A percentile compares a stretch with the other conserved stretches of the same genome.
Conservation (phyloP, 2,329 filamentous ascomycete genomes). For the Diaporthe eres region DNA sequence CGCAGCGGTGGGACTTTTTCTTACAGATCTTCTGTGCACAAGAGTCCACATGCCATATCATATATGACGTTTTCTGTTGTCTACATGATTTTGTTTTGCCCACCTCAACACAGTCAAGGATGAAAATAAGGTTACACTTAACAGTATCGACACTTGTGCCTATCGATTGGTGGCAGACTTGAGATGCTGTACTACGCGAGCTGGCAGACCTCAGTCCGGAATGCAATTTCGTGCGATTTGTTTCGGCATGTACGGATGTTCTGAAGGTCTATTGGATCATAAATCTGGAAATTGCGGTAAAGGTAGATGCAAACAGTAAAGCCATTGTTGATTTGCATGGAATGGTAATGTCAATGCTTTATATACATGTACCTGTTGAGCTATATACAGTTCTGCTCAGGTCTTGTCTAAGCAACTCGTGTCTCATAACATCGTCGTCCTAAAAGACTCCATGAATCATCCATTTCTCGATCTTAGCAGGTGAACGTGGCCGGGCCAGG, state of each 20-base stretch:
- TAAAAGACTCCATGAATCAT: background rate
- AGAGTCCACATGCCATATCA: too few relatives aligned
- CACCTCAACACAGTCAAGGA: too few relatives aligned
- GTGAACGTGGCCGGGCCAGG: slow-evolving; percentile 36
- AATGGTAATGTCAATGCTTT: background rate
- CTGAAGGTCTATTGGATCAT: background rate
- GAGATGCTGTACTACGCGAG: too few relatives aligned
- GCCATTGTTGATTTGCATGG: background rate
- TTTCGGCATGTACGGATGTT: background rate
- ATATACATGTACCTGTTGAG: background rate
- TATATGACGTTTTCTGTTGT: too few relatives aligned
- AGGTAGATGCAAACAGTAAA: background rate
- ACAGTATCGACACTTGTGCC: too few relatives aligned
- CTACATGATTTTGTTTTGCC: too few relatives aligned
- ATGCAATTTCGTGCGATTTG: too few relatives aligned
- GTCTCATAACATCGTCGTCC: background rate
- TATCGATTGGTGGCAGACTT: too few relatives aligned
- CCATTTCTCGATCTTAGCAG: background rate
- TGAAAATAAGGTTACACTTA: too few relatives aligned
- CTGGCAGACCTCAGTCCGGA: too few relatives aligned
- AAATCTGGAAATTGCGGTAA: background rate
- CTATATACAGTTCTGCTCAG: slow-evolving; percentile 12
- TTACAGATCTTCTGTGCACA: too few relatives aligned
- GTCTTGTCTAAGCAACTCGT: background rate
- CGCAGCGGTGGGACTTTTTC: too few relatives aligned